Conservation (phyloP, 1,284 basidiomycete species). For the Meira nashicola region DNA sequence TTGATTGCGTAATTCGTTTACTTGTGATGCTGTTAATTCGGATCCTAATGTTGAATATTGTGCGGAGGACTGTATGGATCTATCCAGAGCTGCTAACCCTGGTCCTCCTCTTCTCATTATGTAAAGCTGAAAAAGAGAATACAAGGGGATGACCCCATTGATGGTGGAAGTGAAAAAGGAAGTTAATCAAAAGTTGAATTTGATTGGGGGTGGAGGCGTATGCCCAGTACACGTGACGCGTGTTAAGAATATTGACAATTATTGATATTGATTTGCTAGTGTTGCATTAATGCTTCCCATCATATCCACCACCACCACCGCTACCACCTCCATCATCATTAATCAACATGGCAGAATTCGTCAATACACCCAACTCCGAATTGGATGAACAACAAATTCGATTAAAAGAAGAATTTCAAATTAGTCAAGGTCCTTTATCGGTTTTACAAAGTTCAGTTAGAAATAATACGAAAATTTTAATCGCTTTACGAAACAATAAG, state of each 20-base stretch:
- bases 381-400: conserved; percentile 93
- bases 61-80: conserved; percentile 53
- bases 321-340: too few species aligned
- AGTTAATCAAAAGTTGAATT: too few species aligned
- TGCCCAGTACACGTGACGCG: too few species aligned
- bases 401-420: conserved; percentile 66
- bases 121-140: too few species aligned
- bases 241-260: too few species aligned
- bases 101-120: conserved; percentile 48
- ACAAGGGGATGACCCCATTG: too few species aligned
- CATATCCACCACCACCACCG: too few species aligned
- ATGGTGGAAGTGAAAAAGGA: too few species aligned
- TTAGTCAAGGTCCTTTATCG: conserved; percentile 72
- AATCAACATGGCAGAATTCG: conserved; percentile 7
- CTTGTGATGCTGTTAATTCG: conserved; percentile 70
- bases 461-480: conserved; percentile 95
- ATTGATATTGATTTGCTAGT: too few species aligned
- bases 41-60: conserved; percentile 75
- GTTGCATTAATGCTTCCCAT: too few species aligned
- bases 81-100: conserved; percentile 57
- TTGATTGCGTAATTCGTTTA: conserved; percentile 73
- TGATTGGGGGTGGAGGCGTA: too few species aligned
- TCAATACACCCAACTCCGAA: conserved; percentile 92
- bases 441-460: conserved; percentile 96
- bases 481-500: conserved; percentile 96